Evolutionary conservation across 1,139 yeast genomes (phyloP).

Genomic region (Magnusiomyces fungicola): DNA sequence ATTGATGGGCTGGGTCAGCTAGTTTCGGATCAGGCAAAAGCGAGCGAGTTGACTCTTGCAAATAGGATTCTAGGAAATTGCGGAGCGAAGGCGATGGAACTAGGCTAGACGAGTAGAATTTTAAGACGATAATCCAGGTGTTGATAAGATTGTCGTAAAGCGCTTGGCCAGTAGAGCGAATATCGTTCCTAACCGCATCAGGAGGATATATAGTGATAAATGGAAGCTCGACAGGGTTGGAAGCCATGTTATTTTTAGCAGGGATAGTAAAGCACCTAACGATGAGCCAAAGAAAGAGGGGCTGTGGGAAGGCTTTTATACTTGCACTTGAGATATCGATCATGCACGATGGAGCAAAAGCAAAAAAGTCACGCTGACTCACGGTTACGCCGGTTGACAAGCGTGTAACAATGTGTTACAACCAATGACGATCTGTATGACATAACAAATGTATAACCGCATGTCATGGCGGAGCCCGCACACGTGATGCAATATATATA

Average conservation of each 20-base stretch:
- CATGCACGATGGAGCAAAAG: no score
- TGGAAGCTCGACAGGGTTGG: constrained; percentile 5
- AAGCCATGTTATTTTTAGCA: neutral
- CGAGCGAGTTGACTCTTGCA: constrained; percentile 1
- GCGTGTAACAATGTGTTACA: neutral
- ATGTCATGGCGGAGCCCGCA: neutral
- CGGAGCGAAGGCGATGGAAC: constrained; percentile 11
- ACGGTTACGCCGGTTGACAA: neutral
- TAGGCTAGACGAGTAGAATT: constrained; percentile 6
- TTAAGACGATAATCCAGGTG: constrained; percentile 11
- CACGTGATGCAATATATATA: neutral
- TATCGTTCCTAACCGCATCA: constrained; percentile 7
- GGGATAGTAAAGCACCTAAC: neutral
- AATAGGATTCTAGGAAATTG: constrained; percentile 13
- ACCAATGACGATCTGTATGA: neutral
- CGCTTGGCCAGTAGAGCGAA: constrained; percentile 13
- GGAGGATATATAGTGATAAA: constrained; percentile 12
- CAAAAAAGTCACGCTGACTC: neutral
- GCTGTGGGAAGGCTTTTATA: neutral
- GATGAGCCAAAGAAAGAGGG: neutral
- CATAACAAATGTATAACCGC: neutral
- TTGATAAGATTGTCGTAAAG: constrained; percentile 13
- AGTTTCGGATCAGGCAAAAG: neutral
- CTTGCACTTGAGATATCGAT: no score
- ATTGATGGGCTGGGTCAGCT: neutral